Evolutionary conservation across 1,139 yeast species (phyloP).

Genomic region (Geotrichum carabidarum): DNA sequence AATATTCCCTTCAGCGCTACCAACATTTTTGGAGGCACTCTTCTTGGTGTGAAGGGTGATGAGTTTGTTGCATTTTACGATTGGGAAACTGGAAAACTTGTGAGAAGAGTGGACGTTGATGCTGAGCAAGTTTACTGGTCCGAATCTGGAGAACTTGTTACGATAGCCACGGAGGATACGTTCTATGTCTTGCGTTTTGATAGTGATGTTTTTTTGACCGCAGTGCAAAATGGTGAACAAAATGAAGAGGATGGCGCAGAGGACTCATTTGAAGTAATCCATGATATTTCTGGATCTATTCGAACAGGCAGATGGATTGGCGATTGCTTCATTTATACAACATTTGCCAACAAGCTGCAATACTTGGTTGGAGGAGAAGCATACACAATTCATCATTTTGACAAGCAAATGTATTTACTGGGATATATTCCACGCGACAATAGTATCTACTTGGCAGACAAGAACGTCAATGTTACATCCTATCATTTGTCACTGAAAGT

Average conservation of each 20-base stretch:
- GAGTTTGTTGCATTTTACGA: conserved; percentile 84
- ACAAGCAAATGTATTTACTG: conserved; percentile 74
- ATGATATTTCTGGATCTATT: conserved; percentile 74
- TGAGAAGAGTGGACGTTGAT: conserved; percentile 75
- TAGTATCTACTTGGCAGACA: conserved; percentile 83
- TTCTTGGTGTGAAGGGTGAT: conserved; percentile 65
- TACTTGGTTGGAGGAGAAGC: conserved; percentile 93
- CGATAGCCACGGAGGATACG: conserved; percentile 67
- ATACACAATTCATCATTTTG: conserved; percentile 89
- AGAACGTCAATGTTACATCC: conserved; percentile 75
- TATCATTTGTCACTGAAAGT: conserved; percentile 81
- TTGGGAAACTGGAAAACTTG: conserved; percentile 83
- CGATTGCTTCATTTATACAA: conserved; percentile 89
- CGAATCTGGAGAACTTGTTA: conserved; percentile 82
- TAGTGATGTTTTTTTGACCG: conserved; percentile 60
- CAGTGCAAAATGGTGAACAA: conserved; percentile 50
- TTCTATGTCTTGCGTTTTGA: conserved; percentile 79
- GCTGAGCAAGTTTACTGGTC: conserved; percentile 79
- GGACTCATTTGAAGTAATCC: conserved; percentile 74
- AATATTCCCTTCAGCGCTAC: conserved; percentile 60
- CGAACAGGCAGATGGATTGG: conserved; percentile 95
- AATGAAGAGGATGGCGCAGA: conserved; percentile 86
- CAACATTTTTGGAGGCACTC: conserved; percentile 78
- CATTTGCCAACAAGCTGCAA: conserved; percentile 78
- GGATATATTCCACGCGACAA: conserved; percentile 90